Evolutionary conservation across 129 eudicot species (phyloP), one percentile per base, ranked within the genome.

Genomic region (Calendula officinalis): DNA sequence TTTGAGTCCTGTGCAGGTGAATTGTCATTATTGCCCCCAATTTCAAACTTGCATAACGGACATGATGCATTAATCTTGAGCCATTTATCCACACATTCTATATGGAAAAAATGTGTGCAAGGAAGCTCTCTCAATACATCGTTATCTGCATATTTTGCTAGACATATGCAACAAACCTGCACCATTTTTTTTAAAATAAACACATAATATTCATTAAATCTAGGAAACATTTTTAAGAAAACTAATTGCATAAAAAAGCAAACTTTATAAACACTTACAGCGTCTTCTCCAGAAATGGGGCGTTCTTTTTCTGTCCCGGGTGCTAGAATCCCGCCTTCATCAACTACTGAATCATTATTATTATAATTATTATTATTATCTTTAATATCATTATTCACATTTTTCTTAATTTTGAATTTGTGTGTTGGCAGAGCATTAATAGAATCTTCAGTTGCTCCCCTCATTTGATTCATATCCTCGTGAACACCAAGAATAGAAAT

Each of bases 31-130:
- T 74, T 69, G 10, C 62, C 63, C 62, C 75, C 80, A 41, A 86
- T 74, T 72, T 82, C 82, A 57, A 61, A 82, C 65, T 86, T 86
- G 71, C 94, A 86, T 46, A 86, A 78, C 12, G 94, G 94, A 63
- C 94, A 86, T 1, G 86, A 82, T 10, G 95, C 89, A 37, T 86
- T 86, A 66, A 86, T 86, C 78, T 82, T 82, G 38, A 86, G 70
- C 95, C 95, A 86, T 67, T 83, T 82, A 62, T 86, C 95, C 32
- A 86, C 89, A 59, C 95, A 86, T 66, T 86, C 84, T 56, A 75
- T 72, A 37, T 86, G 95, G 63, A 86, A 86, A 78, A 80, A 82
- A 75, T 86, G 95, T 59, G 75, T 67, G 81, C 94, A 86, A 15
- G 94, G 94, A 57, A 86, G 79, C 80, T 86, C 94, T 63, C 88